Evolutionary conservation across 2,329 filamentous ascomycete genomes (phyloP).

Genomic region (Apiospora pterosperma): DNA sequence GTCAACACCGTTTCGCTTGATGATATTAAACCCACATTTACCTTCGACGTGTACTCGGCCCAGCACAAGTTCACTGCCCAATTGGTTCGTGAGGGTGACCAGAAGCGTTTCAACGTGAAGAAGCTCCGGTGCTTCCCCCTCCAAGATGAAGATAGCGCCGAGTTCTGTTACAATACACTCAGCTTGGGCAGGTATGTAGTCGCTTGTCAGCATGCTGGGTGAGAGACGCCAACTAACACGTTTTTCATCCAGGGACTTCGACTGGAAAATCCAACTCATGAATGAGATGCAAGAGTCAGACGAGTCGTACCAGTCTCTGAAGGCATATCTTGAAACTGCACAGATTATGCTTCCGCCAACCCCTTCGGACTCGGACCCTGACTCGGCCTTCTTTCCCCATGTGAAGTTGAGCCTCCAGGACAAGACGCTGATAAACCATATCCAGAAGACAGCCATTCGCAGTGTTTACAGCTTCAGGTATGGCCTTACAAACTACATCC

Average conservation of each 20-base stretch:
- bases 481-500: constrained; percentile 25
- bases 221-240: not conserved
- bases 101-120: not conserved
- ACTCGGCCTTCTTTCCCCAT: constrained; percentile 18
- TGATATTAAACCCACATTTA: constrained; percentile 6
- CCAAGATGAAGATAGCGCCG: not conserved
- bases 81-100: not conserved
- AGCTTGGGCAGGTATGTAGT: constrained; percentile 7
- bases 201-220: not conserved
- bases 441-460: constrained; percentile 29
- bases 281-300: constrained; percentile 18
- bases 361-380: constrained; percentile 20
- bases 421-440: constrained; percentile 6
- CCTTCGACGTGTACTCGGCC: constrained; percentile 5
- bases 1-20: not conserved
- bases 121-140: not conserved
- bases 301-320: constrained; percentile 17
- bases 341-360: constrained; percentile 14
- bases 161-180: constrained; percentile 4
- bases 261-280: constrained; percentile 34
- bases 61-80: constrained; percentile 3
- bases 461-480: constrained; percentile 30
- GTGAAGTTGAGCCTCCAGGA: not conserved
- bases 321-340: constrained; percentile 20
- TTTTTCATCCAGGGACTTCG: constrained; percentile 25